Conservation (phyloP, 2,329 filamentous ascomycete genomes). For the Fusarium irregulare region DNA sequence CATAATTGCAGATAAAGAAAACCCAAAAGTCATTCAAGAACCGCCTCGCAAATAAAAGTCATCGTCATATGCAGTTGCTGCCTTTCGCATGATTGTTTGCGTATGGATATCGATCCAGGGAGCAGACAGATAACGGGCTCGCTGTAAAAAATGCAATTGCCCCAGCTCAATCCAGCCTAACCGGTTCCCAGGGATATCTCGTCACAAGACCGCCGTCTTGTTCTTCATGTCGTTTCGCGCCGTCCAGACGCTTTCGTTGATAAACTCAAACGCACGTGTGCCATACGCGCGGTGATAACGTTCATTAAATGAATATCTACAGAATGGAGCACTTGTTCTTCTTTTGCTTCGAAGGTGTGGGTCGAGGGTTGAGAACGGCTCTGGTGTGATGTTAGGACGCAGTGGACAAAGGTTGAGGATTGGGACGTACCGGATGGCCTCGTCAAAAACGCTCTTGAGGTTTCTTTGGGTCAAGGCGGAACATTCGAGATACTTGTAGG, state of each 20-base stretch:
- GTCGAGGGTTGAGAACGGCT: constrained; percentile 77
- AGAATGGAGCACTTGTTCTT: constrained; percentile 77
- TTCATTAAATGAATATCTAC: constrained; percentile 55
- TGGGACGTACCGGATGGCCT: constrained; percentile 88
- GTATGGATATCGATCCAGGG: constrained; percentile 19
- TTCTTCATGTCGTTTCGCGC: constrained; percentile 42
- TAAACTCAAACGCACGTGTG: constrained; percentile 30
- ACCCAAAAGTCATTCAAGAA: constrained; percentile 48
- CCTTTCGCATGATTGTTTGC: constrained; percentile 23
- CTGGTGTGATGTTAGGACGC: constrained; percentile 57
- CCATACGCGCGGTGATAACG: constrained; percentile 12
- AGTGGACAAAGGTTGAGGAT: constrained; percentile 19
- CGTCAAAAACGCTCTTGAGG: constrained; percentile 98
- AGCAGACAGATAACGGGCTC: constrained; percentile 17
- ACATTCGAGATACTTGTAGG: constrained; percentile 98
- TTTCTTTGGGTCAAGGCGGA: constrained; percentile 96
- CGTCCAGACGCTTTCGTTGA: constrained; percentile 41
- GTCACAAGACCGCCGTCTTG: constrained; percentile 43
- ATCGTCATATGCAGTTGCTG: constrained; percentile 45
- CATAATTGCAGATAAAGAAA: constrained; percentile 37
- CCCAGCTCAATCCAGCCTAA: constrained; percentile 26
- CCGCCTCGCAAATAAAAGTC: constrained; percentile 44
- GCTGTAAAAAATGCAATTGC: constrained; percentile 16
- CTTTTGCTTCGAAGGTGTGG: constrained; percentile 66
- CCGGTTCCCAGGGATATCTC: constrained; percentile 39